Evolutionary conservation across 2,329 filamentous ascomycete species (phyloP).

Genomic region (Emmonsia crescens): DNA sequence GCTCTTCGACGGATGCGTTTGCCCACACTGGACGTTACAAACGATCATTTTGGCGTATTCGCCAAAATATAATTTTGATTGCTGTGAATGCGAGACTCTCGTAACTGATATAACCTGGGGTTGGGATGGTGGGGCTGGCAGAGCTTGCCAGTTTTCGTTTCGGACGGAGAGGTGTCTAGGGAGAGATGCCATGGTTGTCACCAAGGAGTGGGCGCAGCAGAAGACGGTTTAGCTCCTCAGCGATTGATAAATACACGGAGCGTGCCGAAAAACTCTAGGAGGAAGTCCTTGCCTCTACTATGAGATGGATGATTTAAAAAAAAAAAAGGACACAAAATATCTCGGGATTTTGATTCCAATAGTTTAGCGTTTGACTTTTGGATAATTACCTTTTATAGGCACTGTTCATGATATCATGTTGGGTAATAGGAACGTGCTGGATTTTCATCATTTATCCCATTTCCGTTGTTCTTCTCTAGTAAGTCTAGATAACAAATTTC

Average conservation of each 20-base stretch:
- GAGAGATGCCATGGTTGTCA: not conserved
- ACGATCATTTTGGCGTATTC: too few species aligned
- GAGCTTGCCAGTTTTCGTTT: not conserved
- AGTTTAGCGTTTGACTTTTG: not conserved
- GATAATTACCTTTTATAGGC: not conserved
- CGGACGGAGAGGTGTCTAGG: not conserved
- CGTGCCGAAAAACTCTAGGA: too few species aligned
- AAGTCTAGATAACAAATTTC: not conserved
- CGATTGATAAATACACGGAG: too few species aligned
- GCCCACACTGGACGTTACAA: not conserved
- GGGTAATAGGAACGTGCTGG: not conserved
- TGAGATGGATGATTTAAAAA: too few species aligned
- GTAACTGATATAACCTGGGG: too few species aligned
- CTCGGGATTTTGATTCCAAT: not conserved
- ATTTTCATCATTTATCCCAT: not conserved
- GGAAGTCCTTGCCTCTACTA: too few species aligned
- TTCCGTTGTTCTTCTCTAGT: not conserved
- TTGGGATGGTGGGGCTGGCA: too few species aligned
- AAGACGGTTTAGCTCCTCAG: too few species aligned
- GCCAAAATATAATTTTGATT: too few species aligned
- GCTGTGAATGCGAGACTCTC: too few species aligned
- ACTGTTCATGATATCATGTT: not conserved
- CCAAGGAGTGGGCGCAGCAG: too few species aligned
- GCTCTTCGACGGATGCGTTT: not conserved
- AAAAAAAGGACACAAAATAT: too few species aligned